Conservation (phyloP, 1,139 yeast species). For the Yamadazyma friedrichii region DNA sequence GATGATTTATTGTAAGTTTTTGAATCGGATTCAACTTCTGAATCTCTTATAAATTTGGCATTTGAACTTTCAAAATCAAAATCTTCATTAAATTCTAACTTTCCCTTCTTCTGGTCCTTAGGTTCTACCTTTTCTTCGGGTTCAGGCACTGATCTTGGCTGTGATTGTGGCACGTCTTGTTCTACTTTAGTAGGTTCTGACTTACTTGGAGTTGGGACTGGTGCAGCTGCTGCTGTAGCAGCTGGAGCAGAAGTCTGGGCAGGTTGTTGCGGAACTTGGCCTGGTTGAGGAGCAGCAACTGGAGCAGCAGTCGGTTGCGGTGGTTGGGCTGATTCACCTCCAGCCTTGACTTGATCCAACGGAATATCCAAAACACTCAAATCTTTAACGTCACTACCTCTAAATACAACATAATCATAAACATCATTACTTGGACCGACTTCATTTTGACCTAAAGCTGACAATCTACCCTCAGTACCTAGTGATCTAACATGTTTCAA, state of each 20-base stretch:
- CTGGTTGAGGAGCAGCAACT: conserved; percentile 12
- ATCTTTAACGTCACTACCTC: conserved; percentile 93
- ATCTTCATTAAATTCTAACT: conserved; percentile 22
- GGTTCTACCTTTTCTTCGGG: conserved; percentile 13
- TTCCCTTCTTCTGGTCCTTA: conserved; percentile 7
- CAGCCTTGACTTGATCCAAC: conserved; percentile 51
- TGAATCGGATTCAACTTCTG: conserved; percentile 20
- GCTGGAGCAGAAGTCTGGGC: conserved; percentile 7
- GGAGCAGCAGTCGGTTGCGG: conserved; percentile 9
- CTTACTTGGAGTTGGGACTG: conserved; percentile 13
- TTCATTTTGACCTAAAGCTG: conserved; percentile 63
- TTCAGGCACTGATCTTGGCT: conserved; percentile 11
- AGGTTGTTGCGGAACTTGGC: conserved; percentile 11
- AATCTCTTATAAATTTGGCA: conserved; percentile 54
- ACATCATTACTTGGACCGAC: conserved; percentile 72
- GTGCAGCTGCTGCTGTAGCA: conserved; percentile 10
- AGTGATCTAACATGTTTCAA: conserved; percentile 77
- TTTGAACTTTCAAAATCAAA: conserved; percentile 67
- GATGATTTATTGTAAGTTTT: conserved; percentile 64
- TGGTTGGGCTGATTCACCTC: conserved; percentile 7
- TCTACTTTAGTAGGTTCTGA: conserved; percentile 1
- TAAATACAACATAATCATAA: conserved; percentile 78
- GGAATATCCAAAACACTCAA: conserved; percentile 76
- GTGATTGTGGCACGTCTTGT: conserved; percentile 7
- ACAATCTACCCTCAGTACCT: conserved; percentile 91